Evolutionary conservation across 2,329 filamentous ascomycete species (phyloP), one percentile per base, ranked within the genome.

Genomic region (Lecanicillium sp.): DNA sequence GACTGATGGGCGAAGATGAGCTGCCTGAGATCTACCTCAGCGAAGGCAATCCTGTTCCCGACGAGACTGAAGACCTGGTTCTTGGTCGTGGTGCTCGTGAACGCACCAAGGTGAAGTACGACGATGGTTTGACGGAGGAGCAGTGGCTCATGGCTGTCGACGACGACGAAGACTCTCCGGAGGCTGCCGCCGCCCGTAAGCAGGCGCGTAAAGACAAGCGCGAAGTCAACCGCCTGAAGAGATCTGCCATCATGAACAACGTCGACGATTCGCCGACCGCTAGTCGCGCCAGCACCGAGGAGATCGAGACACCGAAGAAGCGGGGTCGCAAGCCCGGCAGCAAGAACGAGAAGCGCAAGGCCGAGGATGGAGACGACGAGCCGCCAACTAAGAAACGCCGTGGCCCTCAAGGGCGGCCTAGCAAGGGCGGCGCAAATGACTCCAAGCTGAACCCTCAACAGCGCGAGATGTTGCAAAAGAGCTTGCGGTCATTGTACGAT

Each of bases 71-170:
- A 52, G 88, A 93, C 55, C 75, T 83, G 26, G 72, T 83, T 21
- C 71, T 83, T 26, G 93, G 93, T 51, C 90, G 93, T 66, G 93
- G 93, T 59, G 91, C 91, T 54, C 87, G 93, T 71, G 93, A 98
- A 69, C 84, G 94, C 52, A 96, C 90, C 56, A 84, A 89, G 61
- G 90, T 96, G 60, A 87, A 86, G 66, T 98, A 98, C 58, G 93
- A 98, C 60, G 93, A 98, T 61, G 93, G 94, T 44, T 81, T 98
- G 24, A 97, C 93, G 0, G 94, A 98, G 69, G 93, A 98, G 71
- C 94, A 98, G 67, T 98, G 93, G 93, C 79, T 97, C 44, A 91
- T 95, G 74, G 93, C 93, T 46, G 91, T 98, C 26, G 93, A 98
- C 63, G 91, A 95, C 52, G 90, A 96, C 43, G 93, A 98, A 2